Conservation (phyloP, 139 green algal species). For the Yamagishiella unicocca region DNA sequence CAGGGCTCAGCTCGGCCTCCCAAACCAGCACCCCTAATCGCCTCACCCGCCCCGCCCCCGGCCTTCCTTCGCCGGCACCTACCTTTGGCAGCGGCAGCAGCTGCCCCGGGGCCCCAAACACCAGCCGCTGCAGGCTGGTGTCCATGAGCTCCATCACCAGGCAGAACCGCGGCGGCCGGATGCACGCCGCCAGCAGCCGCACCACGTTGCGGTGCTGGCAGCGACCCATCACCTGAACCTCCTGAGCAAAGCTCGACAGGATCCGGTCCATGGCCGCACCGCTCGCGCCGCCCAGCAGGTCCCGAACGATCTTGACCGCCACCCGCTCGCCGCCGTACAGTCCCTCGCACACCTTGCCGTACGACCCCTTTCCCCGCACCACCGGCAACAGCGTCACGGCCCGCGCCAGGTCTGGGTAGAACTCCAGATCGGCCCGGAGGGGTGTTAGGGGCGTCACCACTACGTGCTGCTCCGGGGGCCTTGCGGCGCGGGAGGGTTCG, state of each 20-base stretch:
- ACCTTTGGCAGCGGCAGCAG: slow-evolving; percentile 28
- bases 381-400: not conserved
- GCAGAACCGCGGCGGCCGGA: slow-evolving; percentile 1
- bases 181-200: slow-evolving; percentile 22
- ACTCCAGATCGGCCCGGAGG: not conserved
- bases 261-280: not conserved
- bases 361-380: not conserved
- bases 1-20: too few relatives aligned
- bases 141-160: slow-evolving; percentile 46
- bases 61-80: not conserved
- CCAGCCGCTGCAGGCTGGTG: not conserved
- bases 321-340: slow-evolving; percentile 12
- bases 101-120: not conserved
- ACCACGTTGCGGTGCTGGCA: slow-evolving; percentile 25
- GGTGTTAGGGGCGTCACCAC: slow-evolving; percentile 28
- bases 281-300: not conserved
- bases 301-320: slow-evolving; percentile 22
- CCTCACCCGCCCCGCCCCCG: not conserved
- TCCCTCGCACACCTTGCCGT: slow-evolving; percentile 17
- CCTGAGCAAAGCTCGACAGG: slow-evolving; percentile 4
- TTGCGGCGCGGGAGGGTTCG: too few relatives aligned
- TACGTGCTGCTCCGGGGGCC: too few relatives aligned
- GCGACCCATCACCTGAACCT: slow-evolving; percentile 26
- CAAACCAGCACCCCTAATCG: too few relatives aligned
- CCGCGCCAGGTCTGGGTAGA: not conserved